Percentiles rank a stretch among this genome's conserved stretches.
These are phyloP conservation scores for Mucor indicus DNA, from an alignment of 371 early-diverging fungal species.

Conservation along the genomic window DNA sequence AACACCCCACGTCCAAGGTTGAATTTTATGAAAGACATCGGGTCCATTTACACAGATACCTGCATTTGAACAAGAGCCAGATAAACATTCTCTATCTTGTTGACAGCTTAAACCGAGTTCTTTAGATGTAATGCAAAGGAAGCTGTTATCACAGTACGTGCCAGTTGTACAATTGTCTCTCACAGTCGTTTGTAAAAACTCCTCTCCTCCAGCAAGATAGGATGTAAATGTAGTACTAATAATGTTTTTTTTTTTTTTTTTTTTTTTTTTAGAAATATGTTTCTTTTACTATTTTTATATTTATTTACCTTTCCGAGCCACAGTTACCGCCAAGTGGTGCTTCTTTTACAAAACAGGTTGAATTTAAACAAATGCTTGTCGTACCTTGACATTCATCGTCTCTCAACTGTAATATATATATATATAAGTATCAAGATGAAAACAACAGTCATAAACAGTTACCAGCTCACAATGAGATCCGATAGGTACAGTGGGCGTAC, in stretches of 20 bases:
- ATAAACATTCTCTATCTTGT: constrained; percentile 46
- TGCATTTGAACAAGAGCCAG: constrained; percentile 32
- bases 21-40: constrained; percentile 38
- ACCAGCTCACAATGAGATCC: constrained; percentile 34
- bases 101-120: constrained; percentile 15
- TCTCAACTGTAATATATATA: constrained; percentile 27
- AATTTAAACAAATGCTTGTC: constrained; percentile 41
- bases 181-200: constrained; percentile 32
- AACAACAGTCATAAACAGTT: neutral
- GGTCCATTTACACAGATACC: constrained; percentile 39
- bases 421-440: neutral
- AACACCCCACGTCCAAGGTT: constrained; percentile 42
- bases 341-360: constrained; percentile 38
- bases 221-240: constrained; percentile 29
- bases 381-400: constrained; percentile 43
- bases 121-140: constrained; percentile 28
- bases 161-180: constrained; percentile 49
- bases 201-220: constrained; percentile 25
- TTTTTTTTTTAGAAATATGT: neutral
- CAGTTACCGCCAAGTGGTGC: constrained; percentile 43
- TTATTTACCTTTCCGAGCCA: constrained; percentile 42
- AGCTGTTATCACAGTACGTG: constrained; percentile 24
- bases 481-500: constrained; percentile 16
- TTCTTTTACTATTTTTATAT: no score
- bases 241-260: neutral